Conservation (phyloP, 2,329 filamentous ascomycete genomes). For the Orbilia quercus region DNA sequence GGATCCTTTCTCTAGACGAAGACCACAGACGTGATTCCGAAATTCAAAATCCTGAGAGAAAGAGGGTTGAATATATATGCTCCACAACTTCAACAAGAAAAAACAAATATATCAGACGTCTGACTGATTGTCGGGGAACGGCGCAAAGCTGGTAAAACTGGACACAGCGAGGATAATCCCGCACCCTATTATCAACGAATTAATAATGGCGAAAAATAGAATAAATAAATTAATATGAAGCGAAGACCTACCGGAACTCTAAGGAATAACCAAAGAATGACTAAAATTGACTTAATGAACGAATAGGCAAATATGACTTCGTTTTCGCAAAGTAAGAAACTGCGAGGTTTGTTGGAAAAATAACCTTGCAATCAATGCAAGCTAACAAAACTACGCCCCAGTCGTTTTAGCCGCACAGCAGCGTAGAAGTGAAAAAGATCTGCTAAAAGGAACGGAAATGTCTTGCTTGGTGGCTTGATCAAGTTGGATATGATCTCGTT, state of each 20-base stretch:
- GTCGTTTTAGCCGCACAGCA: constrained; percentile 40
- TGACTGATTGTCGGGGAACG: constrained; percentile 8
- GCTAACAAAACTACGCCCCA: constrained; percentile 9
- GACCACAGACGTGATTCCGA: neutral
- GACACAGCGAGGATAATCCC: constrained; percentile 7
- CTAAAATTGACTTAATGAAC: constrained; percentile 24
- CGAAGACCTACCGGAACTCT: constrained; percentile 25
- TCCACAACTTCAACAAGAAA: constrained; percentile 13
- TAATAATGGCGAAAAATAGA: constrained; percentile 10
- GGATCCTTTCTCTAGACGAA: constrained; percentile 2
- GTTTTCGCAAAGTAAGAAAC: constrained; percentile 9
- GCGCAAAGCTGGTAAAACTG: neutral
- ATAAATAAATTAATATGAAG: constrained; percentile 3
- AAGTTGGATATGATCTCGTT: constrained; percentile 20
- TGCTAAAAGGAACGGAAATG: constrained; percentile 15
- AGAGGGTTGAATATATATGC: constrained; percentile 22
- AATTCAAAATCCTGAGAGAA: constrained; percentile 13
- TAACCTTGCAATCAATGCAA: constrained; percentile 36
- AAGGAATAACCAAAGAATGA: constrained; percentile 12
- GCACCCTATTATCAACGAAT: constrained; percentile 28
- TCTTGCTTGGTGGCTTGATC: constrained; percentile 15
- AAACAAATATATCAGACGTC: no score
- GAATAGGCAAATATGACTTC: constrained; percentile 24
- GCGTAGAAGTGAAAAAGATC: constrained; percentile 28
- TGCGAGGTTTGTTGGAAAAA: constrained; percentile 27